Conservation (phyloP, 495 filamentous ascomycete species). For the Neurospora hispaniola region DNA sequence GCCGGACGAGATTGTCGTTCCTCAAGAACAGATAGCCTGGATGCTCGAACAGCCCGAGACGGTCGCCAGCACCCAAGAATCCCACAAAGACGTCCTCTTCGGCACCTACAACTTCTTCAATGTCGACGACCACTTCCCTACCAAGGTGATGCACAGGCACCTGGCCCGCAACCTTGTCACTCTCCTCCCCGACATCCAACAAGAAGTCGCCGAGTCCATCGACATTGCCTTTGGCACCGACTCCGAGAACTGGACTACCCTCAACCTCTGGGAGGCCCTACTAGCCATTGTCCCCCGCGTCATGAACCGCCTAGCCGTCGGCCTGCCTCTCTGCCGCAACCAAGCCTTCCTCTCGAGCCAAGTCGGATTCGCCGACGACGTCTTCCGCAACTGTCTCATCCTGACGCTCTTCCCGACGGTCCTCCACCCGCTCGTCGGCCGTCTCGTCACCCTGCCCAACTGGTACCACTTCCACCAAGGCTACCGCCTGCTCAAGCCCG, state of each 20-base stretch:
- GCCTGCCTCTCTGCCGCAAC: slow-evolving; percentile 17
- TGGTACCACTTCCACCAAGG: slow-evolving; percentile 20
- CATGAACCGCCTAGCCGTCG: slow-evolving; percentile 24
- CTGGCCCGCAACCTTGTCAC: slow-evolving; percentile 22
- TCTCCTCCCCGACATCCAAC: slow-evolving; percentile 24
- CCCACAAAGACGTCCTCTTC: slow-evolving; percentile 22
- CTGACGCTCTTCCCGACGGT: slow-evolving; percentile 26
- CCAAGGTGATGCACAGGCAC: slow-evolving; percentile 24
- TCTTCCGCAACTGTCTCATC: slow-evolving; percentile 25
- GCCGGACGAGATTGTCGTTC: slow-evolving; percentile 25
- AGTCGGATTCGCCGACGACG: slow-evolving; percentile 22
- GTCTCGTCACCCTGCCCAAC: slow-evolving; percentile 18
- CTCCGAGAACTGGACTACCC: slow-evolving; percentile 20
- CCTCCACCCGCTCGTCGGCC: slow-evolving; percentile 23
- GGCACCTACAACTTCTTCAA: slow-evolving; percentile 25
- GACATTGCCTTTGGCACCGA: slow-evolving; percentile 21
- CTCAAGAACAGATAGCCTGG: slow-evolving; percentile 24
- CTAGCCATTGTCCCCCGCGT: slow-evolving; percentile 21
- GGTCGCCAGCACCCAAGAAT: slow-evolving; percentile 18
- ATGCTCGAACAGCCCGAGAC: slow-evolving; percentile 28
- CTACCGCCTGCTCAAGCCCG: slow-evolving; percentile 11
- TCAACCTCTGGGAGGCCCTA: slow-evolving; percentile 27
- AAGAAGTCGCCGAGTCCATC: slow-evolving; percentile 21
- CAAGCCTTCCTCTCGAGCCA: slow-evolving; percentile 18
- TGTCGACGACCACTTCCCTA: slow-evolving; percentile 20